Evolutionary conservation across 2,329 filamentous ascomycete genomes (phyloP).

Genomic region (Parafenestella ontariensis): DNA sequence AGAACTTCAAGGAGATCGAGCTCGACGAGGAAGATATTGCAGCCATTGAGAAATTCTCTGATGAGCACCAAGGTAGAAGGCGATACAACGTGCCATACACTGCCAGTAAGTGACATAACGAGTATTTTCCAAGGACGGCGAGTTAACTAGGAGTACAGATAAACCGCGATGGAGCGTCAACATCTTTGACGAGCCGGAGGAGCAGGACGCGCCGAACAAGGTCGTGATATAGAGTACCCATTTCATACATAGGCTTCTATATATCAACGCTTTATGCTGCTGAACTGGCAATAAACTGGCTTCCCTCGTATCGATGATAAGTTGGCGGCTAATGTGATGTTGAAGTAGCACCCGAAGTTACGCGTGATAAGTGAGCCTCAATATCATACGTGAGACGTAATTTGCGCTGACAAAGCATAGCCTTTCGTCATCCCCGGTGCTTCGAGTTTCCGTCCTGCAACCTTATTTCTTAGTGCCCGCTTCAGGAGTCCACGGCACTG

Average conservation of each 20-base stretch:
- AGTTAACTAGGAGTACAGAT: slow-evolving; percentile 32
- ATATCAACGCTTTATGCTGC: not conserved
- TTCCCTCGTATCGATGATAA: too few relatives aligned
- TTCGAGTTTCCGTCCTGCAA: not conserved
- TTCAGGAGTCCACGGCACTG: slow-evolving; percentile 7
- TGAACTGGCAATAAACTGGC: not conserved
- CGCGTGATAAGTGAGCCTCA: too few relatives aligned
- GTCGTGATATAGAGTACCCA: slow-evolving; percentile 4
- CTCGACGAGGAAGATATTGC: slow-evolving; percentile 30
- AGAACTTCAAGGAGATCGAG: slow-evolving; percentile 42
- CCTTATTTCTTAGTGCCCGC: slow-evolving; percentile 1
- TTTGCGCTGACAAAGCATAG: too few relatives aligned
- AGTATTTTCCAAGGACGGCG: not conserved
- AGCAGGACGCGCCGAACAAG: slow-evolving; percentile 30
- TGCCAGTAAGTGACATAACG: slow-evolving; percentile 39
- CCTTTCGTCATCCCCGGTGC: not conserved
- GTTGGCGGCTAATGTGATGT: too few relatives aligned
- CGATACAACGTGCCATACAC: slow-evolving; percentile 44
- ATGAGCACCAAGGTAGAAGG: slow-evolving; percentile 45
- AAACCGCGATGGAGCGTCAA: slow-evolving; percentile 39
- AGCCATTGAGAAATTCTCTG: slow-evolving; percentile 58
- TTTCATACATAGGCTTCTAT: not conserved
- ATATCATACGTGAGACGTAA: too few relatives aligned
- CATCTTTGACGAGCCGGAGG: slow-evolving; percentile 43
- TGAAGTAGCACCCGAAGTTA: too few relatives aligned